phyloP scores from a whole-genome alignment of 768 basidiomycete species.

The Auricularia sp. region DNA sequence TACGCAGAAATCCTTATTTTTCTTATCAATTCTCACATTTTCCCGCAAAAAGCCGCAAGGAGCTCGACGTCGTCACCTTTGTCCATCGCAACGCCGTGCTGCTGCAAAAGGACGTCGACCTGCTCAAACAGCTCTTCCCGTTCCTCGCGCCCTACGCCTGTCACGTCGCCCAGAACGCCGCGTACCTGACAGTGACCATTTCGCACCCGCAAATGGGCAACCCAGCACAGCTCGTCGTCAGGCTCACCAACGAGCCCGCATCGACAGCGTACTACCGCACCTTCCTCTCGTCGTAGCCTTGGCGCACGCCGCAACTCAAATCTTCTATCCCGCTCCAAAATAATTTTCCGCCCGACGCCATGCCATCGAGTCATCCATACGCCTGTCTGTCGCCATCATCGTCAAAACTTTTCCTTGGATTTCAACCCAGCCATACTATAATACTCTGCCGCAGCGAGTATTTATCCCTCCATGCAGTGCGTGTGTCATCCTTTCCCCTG shows the following conservation, averaged over 20 bases:
- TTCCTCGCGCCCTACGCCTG: neutral
- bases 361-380: neutral
- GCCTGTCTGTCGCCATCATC: neutral
- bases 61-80: conserved; percentile 3
- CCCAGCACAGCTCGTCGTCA: neutral
- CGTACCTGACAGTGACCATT: neutral
- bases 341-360: neutral
- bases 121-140: conserved; percentile 3
- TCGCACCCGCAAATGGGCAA: neutral
- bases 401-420: too few species aligned
- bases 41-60: neutral
- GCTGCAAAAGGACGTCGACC: conserved; percentile 1
- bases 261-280: conserved; percentile 2
- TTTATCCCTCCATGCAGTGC: neutral
- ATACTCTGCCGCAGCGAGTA: too few species aligned
- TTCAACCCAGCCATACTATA: too few species aligned
- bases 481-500: neutral
- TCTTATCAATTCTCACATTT: neutral
- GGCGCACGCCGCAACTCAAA: neutral
- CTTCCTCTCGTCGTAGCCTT: neutral
- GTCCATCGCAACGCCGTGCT: conserved; percentile 5
- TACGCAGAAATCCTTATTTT: neutral
- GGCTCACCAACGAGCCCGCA: neutral
- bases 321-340: neutral
- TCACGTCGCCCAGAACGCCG: neutral